Conservation (phyloP, 208 protist genomes). For the Trypanosoma melophagium region DNA sequence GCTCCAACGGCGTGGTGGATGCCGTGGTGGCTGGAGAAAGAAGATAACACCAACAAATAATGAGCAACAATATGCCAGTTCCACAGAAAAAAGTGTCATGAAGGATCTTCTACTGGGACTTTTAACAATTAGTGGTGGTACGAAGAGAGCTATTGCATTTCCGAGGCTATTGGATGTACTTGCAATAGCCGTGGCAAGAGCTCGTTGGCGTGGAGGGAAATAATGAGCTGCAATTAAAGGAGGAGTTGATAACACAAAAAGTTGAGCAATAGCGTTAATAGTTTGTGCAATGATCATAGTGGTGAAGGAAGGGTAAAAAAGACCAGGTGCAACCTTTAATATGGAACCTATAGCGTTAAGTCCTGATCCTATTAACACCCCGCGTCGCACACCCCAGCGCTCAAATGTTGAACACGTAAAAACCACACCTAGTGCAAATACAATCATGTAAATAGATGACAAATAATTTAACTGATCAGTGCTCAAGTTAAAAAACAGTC, state of each 20-base stretch:
- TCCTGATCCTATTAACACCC: slow-evolving; percentile 48
- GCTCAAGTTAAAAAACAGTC: slow-evolving; percentile 52
- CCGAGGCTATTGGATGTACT: slow-evolving; percentile 72
- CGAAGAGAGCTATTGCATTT: slow-evolving; percentile 60
- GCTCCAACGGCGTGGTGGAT: not conserved
- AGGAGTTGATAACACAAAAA: slow-evolving; percentile 75
- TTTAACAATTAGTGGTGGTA: slow-evolving; percentile 61
- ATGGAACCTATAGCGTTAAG: slow-evolving; percentile 64
- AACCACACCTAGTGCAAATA: slow-evolving; percentile 57
- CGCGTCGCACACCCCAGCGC: slow-evolving; percentile 59
- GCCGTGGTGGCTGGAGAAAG: slow-evolving; percentile 43
- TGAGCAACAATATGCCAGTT: slow-evolving; percentile 50
- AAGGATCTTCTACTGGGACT: slow-evolving; percentile 38
- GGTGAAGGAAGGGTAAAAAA: slow-evolving; percentile 51
- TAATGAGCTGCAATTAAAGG: slow-evolving; percentile 71
- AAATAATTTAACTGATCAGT: slow-evolving; percentile 72
- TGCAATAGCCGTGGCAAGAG: slow-evolving; percentile 63
- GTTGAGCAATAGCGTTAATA: slow-evolving; percentile 59
- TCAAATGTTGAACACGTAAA: slow-evolving; percentile 76
- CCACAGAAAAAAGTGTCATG: slow-evolving; percentile 52
- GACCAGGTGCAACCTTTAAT: slow-evolving; percentile 54
- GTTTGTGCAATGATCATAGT: slow-evolving; percentile 54
- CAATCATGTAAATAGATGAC: slow-evolving; percentile 81
- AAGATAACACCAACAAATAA: slow-evolving; percentile 46
- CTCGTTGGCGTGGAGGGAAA: slow-evolving; percentile 53